phyloP scores from a whole-genome alignment of 257 asterid genomes.

The Anisodus tanguticus region DNA sequence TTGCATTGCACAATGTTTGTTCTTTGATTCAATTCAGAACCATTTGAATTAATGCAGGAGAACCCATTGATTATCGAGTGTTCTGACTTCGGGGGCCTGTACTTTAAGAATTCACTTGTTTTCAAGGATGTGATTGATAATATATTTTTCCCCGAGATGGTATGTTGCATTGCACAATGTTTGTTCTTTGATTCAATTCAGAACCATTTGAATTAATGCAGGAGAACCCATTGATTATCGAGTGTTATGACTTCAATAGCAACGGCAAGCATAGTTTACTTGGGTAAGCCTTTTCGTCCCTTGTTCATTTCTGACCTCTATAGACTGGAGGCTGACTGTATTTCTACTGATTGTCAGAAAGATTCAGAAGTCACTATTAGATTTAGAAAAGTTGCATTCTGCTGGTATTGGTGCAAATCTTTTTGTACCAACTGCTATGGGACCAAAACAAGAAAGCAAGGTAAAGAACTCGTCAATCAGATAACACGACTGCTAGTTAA shows the following conservation, averaged over 20 bases:
- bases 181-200: constrained; percentile 34
- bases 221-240: constrained; percentile 90
- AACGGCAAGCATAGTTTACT: constrained; percentile 88
- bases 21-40: constrained; percentile 36
- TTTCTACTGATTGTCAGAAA: constrained; percentile 60
- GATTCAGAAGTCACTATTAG: constrained; percentile 86
- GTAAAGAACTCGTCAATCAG: constrained; percentile 44
- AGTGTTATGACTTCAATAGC: constrained; percentile 91
- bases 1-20: neutral
- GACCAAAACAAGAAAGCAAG: constrained; percentile 76
- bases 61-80: constrained; percentile 89
- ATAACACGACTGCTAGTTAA: neutral
- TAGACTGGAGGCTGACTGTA: constrained; percentile 41
- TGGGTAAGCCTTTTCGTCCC: constrained; percentile 59
- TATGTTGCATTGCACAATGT: neutral
- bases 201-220: constrained; percentile 58
- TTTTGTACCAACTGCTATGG: constrained; percentile 55
- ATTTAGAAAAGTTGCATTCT: constrained; percentile 76
- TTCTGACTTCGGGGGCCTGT: constrained; percentile 58
- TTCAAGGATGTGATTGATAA: constrained; percentile 18
- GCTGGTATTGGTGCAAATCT: constrained; percentile 65
- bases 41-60: constrained; percentile 75
- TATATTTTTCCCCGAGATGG: neutral
- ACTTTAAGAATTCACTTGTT: constrained; percentile 9
- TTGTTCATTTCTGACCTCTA: constrained; percentile 31